Evolutionary conservation across 75 land plant genomes (phyloP).

Genomic region (Pinus taeda): DNA sequence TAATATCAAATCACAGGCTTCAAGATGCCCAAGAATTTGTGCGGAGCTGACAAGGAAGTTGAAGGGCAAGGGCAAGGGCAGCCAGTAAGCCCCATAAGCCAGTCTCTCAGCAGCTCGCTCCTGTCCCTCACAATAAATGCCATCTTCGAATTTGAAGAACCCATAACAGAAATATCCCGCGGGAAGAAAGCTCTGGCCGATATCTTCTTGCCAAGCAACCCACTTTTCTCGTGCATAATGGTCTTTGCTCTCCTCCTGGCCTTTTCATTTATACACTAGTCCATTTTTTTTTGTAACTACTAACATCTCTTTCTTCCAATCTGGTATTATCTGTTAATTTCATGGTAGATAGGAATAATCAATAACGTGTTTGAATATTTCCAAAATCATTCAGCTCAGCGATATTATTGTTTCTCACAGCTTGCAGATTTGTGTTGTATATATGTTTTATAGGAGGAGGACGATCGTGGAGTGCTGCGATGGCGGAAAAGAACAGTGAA

Average conservation of each 20-base stretch:
- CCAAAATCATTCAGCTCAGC: too few relatives aligned
- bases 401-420: too few relatives aligned
- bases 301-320: too few relatives aligned
- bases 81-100: neutral
- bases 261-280: neutral
- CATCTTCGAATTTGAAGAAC: neutral
- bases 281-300: too few relatives aligned
- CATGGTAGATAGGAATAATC: too few relatives aligned
- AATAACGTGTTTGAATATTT: too few relatives aligned
- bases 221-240: neutral
- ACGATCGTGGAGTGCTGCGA: conserved; percentile 10
- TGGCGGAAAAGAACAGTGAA: conserved; percentile 27
- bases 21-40: too few relatives aligned
- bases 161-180: neutral
- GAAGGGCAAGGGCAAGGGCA: neutral
- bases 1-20: too few relatives aligned
- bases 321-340: too few relatives aligned
- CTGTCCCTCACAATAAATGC: neutral
- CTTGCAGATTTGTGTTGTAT: too few relatives aligned
- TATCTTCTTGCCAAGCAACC: neutral
- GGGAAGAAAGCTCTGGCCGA: neutral
- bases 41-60: neutral
- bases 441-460: conserved; percentile 14
- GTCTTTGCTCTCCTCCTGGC: conserved; percentile 5
- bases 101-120: neutral